A percentile compares a stretch with the other conserved stretches of the same genome.
These are phyloP conservation scores for Seiridium cupressi DNA, from an alignment of 2,329 filamentous ascomycete species.

Conservation along the genomic window DNA sequence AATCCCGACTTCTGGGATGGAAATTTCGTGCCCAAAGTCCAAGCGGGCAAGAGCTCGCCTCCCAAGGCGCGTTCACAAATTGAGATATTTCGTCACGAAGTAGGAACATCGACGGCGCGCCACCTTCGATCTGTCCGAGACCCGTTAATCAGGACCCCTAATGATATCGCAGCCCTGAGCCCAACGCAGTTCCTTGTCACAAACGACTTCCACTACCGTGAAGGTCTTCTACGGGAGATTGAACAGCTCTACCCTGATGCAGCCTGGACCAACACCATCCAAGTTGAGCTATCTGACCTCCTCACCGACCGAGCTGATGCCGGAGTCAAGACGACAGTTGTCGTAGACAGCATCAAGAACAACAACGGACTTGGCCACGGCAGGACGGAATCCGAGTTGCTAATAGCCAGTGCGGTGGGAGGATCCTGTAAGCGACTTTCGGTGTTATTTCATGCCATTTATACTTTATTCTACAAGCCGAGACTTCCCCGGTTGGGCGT, in stretches of 20 bases:
- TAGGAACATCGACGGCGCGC: slow-evolving; percentile 36
- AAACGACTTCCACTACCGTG: slow-evolving; percentile 56
- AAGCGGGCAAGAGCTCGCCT: slow-evolving; percentile 16
- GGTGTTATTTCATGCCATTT: too few species aligned
- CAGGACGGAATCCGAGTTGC: slow-evolving; percentile 34
- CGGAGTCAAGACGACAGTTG: slow-evolving; percentile 41
- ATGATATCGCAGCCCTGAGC: slow-evolving; percentile 51
- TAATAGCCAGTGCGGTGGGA: slow-evolving; percentile 40
- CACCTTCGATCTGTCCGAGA: slow-evolving; percentile 54
- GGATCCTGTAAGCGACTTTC: too few species aligned
- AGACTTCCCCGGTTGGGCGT: too few species aligned
- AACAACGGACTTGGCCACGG: slow-evolving; percentile 58
- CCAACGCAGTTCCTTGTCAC: slow-evolving; percentile 54
- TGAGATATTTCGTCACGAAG: slow-evolving; percentile 55
- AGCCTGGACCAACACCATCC: slow-evolving; percentile 47
- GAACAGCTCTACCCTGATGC: slow-evolving; percentile 42
- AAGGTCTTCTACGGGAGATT: slow-evolving; percentile 42
- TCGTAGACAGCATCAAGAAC: slow-evolving; percentile 44
- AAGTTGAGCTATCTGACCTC: slow-evolving; percentile 35
- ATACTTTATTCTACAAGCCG: too few species aligned
- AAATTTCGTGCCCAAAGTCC: not conserved
- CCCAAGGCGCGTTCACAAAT: slow-evolving; percentile 49
- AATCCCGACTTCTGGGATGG: slow-evolving; percentile 36
- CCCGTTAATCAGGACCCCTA: slow-evolving; percentile 54
- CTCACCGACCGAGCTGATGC: slow-evolving; percentile 13